These are phyloP conservation scores for Metahyphopichia silvanorum DNA, from an alignment of 805 yeast species.

Conservation along the genomic window DNA sequence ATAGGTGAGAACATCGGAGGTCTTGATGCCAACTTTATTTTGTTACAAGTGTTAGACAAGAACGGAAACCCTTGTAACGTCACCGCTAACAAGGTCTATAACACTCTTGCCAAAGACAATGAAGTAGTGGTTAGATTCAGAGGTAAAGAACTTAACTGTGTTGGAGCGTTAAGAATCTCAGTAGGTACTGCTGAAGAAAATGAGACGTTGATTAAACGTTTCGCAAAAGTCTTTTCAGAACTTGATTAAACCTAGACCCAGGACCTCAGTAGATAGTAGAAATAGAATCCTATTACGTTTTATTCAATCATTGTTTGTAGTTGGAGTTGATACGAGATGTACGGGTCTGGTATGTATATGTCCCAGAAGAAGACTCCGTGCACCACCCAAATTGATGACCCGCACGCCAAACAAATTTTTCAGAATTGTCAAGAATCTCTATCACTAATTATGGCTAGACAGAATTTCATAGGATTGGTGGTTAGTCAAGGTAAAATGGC, in stretches of 20 bases:
- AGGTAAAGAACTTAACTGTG: conserved; percentile 87
- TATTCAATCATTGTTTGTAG: too few relatives aligned
- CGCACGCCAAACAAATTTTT: too few relatives aligned
- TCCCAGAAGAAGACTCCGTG: too few relatives aligned
- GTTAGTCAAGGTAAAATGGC: conserved; percentile 95
- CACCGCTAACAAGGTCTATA: conserved; percentile 65
- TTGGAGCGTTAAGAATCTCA: conserved; percentile 83
- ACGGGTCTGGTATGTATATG: too few relatives aligned
- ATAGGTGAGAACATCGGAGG: conserved; percentile 81
- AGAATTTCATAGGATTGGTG: conserved; percentile 87
- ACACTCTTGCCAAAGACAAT: conserved; percentile 63
- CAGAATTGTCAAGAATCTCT: too few relatives aligned
- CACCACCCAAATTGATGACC: too few relatives aligned
- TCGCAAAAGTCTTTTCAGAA: conserved; percentile 26
- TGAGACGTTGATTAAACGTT: conserved; percentile 47
- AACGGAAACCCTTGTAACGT: conserved; percentile 64
- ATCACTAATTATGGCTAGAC: conserved; percentile 70
- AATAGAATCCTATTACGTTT: too few relatives aligned
- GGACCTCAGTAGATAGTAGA: too few relatives aligned
- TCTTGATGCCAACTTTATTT: conserved; percentile 78
- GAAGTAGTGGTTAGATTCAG: conserved; percentile 87
- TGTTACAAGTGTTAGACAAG: conserved; percentile 65
- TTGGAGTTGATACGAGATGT: too few relatives aligned
- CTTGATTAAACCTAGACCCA: too few relatives aligned
- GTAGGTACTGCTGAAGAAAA: conserved; percentile 84